phyloP scores from a whole-genome alignment of 805 yeast species.

The Suhomyces canberraensis region DNA sequence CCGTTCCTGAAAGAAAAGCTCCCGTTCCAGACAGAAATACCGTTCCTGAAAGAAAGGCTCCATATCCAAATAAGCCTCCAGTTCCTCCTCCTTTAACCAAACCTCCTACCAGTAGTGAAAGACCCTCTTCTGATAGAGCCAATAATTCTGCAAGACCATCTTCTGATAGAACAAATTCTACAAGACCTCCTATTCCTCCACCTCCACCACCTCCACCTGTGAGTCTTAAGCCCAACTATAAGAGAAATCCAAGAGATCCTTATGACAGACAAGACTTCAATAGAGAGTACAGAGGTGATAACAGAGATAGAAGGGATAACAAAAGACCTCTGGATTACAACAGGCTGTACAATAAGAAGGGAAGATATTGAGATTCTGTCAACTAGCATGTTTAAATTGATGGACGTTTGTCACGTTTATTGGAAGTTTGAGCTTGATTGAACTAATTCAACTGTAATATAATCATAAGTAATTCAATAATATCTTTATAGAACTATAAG shows the following conservation, averaged over 20 bases:
- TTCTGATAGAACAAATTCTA: too few species aligned
- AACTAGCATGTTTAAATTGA: too few species aligned
- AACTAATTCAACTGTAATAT: too few species aligned
- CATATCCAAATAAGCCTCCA: neutral
- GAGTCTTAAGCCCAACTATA: constrained; percentile 9
- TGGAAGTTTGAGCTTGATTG: too few species aligned
- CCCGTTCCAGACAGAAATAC: too few species aligned
- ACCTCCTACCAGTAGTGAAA: neutral
- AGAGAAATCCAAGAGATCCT: neutral
- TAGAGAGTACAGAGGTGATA: neutral
- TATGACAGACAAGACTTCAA: neutral
- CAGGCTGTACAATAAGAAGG: constrained; percentile 26
- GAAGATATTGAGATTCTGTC: constrained; percentile 18
- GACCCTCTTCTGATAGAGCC: too few species aligned
- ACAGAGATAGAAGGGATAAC: constrained; percentile 1
- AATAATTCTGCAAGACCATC: neutral
- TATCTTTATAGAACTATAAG: too few species aligned
- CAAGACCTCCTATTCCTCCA: constrained; percentile 13
- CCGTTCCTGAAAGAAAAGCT: too few species aligned
- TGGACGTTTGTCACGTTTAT: too few species aligned
- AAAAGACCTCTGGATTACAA: constrained; percentile 5
- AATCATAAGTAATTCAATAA: too few species aligned
- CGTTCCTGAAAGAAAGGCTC: neutral
- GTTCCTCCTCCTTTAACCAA: neutral
- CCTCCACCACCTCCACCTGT: constrained; percentile 24